Conservation (phyloP, 148 eudicot genomes). For the Polygonum aviculare region DNA sequence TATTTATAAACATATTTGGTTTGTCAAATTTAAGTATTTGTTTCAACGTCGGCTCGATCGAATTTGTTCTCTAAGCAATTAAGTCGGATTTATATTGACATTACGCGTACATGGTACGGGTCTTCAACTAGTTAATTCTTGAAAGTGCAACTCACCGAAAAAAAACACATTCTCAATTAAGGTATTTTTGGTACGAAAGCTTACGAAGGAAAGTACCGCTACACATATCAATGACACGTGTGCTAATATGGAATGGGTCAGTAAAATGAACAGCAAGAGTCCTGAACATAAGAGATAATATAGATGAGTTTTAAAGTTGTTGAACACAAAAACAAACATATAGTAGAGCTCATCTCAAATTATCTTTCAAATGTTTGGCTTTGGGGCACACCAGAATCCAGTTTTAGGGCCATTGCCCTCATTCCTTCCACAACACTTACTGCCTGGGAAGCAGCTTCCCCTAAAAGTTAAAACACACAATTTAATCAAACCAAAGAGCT, state of each 20-base stretch:
- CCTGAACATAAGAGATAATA: slow-evolving; percentile 25
- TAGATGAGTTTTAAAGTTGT: not conserved
- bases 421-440: slow-evolving; percentile 81
- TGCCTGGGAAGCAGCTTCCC: slow-evolving; percentile 45
- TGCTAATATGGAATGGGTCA: slow-evolving; percentile 76
- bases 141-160: not conserved
- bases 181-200: not conserved
- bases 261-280: slow-evolving; percentile 95
- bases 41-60: too few species aligned
- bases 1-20: too few species aligned
- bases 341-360: slow-evolving; percentile 11
- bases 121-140: too few species aligned
- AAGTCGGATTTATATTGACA: too few species aligned
- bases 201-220: slow-evolving; percentile 87
- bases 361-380: slow-evolving; percentile 88
- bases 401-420: slow-evolving; percentile 92
- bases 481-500: not conserved
- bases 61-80: too few species aligned
- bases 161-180: not conserved
- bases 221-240: slow-evolving; percentile 85
- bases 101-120: too few species aligned
- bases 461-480: slow-evolving; percentile 16
- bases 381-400: slow-evolving; percentile 87
- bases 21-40: too few species aligned
- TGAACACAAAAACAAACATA: slow-evolving; percentile 1